These are phyloP conservation scores for Eucalyptus victrix DNA, from an alignment of 345 rosid genomes.

Conservation along the genomic window DNA sequence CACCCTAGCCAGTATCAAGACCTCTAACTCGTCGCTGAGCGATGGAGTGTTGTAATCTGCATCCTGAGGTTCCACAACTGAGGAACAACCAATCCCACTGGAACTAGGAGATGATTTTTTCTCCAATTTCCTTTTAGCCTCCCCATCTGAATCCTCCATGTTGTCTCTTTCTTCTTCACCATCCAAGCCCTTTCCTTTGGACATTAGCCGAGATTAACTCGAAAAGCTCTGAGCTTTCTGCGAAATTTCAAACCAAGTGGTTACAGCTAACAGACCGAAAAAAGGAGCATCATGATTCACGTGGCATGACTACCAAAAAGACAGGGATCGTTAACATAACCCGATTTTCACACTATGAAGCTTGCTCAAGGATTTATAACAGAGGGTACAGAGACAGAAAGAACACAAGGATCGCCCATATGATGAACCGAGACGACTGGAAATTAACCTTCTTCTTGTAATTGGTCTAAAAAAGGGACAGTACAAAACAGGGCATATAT, in stretches of 20 bases:
- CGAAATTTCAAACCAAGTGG: not conserved
- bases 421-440: not conserved
- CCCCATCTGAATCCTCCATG: not conserved
- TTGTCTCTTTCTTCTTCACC: slow-evolving; percentile 18
- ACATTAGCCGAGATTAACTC: slow-evolving; percentile 3
- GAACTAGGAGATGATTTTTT: not conserved
- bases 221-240: not conserved
- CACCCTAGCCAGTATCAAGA: slow-evolving; percentile 54
- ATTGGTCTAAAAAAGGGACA: not conserved
- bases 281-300: not conserved
- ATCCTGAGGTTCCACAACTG: slow-evolving; percentile 64
- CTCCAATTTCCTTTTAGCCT: not conserved
- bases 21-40: slow-evolving; percentile 66
- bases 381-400: not conserved
- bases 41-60: slow-evolving; percentile 81
- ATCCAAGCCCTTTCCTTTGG: slow-evolving; percentile 14
- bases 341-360: not conserved
- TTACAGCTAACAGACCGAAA: not conserved
- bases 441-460: not conserved
- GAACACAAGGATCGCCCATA: not conserved
- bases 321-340: not conserved
- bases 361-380: not conserved
- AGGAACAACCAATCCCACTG: slow-evolving; percentile 5
- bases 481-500: not conserved
- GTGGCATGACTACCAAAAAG: not conserved